Evolutionary conservation across 345 rosid species (phyloP).

Genomic region (Brassica incana): DNA sequence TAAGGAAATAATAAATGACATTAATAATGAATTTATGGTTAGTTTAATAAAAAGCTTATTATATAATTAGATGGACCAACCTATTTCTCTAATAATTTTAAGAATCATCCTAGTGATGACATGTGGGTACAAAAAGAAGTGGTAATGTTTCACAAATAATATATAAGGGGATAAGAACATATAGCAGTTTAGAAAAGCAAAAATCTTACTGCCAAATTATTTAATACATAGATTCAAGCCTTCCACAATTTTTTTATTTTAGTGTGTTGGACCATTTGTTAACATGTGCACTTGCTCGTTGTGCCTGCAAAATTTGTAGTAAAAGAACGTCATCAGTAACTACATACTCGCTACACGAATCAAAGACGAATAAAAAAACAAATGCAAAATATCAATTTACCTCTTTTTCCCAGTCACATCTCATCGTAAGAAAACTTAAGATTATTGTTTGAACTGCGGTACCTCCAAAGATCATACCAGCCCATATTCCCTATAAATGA

Average conservation of each 20-base stretch:
- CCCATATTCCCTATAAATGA: conserved; percentile 73
- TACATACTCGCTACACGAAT: neutral
- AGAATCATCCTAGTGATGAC: no score
- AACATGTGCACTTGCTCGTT: conserved; percentile 58
- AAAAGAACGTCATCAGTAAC: neutral
- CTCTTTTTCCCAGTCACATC: conserved; percentile 83
- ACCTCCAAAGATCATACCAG: conserved; percentile 85
- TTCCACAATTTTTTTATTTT: conserved; percentile 11
- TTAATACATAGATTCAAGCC: neutral
- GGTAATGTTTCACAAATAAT: no score
- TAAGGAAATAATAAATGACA: no score
- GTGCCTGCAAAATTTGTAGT: conserved; percentile 53
- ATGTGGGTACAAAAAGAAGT: no score
- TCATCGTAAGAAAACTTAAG: conserved; percentile 48
- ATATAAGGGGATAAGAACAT: no score
- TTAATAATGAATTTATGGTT: no score
- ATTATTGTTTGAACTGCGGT: conserved; percentile 69
- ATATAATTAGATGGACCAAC: no score
- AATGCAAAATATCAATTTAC: conserved; percentile 27
- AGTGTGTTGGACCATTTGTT: conserved; percentile 50
- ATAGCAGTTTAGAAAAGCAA: neutral
- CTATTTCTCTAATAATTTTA: no score
- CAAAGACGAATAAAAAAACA: neutral
- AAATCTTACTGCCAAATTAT: neutral
- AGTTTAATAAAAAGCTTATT: no score